phyloP scores from a whole-genome alignment of 768 basidiomycete genomes.

The Leucosporidium creatinivorum region DNA sequence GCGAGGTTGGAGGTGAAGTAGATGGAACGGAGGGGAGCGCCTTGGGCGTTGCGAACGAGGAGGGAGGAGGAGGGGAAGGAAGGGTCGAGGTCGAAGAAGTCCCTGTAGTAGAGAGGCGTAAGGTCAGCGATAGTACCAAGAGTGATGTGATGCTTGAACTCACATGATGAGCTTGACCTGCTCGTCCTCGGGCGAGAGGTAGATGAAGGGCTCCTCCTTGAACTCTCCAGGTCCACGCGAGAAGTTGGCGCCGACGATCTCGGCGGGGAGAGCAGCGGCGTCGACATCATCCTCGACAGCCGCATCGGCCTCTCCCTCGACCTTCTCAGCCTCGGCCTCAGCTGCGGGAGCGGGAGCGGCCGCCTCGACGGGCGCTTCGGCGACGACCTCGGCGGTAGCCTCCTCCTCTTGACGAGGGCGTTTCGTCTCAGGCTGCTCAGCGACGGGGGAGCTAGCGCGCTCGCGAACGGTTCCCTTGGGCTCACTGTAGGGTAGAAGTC shows the following conservation, averaged over 20 bases:
- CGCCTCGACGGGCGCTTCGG: constrained; percentile 3
- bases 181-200: constrained; percentile 59
- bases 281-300: constrained; percentile 35
- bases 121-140: not conserved
- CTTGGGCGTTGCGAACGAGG: constrained; percentile 77
- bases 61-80: constrained; percentile 68
- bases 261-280: constrained; percentile 22
- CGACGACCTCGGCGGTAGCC: not conserved
- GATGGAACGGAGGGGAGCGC: constrained; percentile 64
- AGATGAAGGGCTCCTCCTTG: constrained; percentile 89
- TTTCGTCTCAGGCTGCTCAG: constrained; percentile 29
- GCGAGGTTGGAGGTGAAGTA: constrained; percentile 83
- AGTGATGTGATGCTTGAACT: constrained; percentile 37
- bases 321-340: constrained; percentile 44
- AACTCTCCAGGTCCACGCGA: constrained; percentile 44
- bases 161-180: constrained; percentile 67
- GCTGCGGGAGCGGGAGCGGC: constrained; percentile 7
- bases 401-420: constrained; percentile 8
- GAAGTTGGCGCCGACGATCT: not conserved
- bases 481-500: not conserved
- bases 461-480: constrained; percentile 7
- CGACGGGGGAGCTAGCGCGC: constrained; percentile 16
- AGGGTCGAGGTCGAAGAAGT: constrained; percentile 60
- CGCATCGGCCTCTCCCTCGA: constrained; percentile 45
- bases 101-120: constrained; percentile 45